Conservation (phyloP, 805 yeast species). For the Komagataella mondaviorum region DNA sequence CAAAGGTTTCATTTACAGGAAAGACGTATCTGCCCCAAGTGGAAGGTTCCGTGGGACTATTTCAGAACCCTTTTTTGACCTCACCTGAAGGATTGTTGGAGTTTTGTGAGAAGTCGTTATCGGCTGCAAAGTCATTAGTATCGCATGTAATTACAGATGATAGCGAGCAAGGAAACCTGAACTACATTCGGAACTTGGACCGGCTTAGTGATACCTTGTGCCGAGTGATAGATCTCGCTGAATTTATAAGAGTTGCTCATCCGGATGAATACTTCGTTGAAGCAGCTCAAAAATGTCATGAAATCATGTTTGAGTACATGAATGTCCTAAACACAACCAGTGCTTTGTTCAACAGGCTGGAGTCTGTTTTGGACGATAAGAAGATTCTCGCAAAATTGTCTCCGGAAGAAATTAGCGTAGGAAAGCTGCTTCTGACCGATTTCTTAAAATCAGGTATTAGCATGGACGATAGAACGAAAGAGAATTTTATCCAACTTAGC, state of each 20-base stretch:
- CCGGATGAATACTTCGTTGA: slow-evolving; percentile 58
- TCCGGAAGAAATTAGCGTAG: slow-evolving; percentile 73
- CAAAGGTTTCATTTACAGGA: slow-evolving; percentile 2
- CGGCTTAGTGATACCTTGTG: slow-evolving; percentile 80
- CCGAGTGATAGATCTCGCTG: slow-evolving; percentile 88
- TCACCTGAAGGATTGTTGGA: slow-evolving; percentile 58
- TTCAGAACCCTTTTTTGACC: slow-evolving; percentile 56
- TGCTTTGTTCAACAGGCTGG: slow-evolving; percentile 48
- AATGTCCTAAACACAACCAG: slow-evolving; percentile 79
- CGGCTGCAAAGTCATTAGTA: slow-evolving; percentile 50
- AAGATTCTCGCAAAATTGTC: slow-evolving; percentile 27
- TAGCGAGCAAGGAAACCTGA: slow-evolving; percentile 25
- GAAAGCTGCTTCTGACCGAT: slow-evolving; percentile 65
- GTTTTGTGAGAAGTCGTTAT: slow-evolving; percentile 55
- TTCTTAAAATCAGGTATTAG: slow-evolving; percentile 85
- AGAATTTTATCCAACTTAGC: slow-evolving; percentile 63
- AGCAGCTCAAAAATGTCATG: slow-evolving; percentile 84
- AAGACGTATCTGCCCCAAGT: slow-evolving; percentile 2
- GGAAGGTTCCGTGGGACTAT: slow-evolving; percentile 41
- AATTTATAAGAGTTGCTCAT: slow-evolving; percentile 79
- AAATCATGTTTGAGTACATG: slow-evolving; percentile 86
- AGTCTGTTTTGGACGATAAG: slow-evolving; percentile 32
- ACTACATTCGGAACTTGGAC: slow-evolving; percentile 59
- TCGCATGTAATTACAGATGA: slow-evolving; percentile 35
- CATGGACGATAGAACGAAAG: slow-evolving; percentile 50